Evolutionary conservation across 2,329 filamentous ascomycete genomes (phyloP), one percentile per base, ranked within the genome.

Genomic region (Bisporella sp.): DNA sequence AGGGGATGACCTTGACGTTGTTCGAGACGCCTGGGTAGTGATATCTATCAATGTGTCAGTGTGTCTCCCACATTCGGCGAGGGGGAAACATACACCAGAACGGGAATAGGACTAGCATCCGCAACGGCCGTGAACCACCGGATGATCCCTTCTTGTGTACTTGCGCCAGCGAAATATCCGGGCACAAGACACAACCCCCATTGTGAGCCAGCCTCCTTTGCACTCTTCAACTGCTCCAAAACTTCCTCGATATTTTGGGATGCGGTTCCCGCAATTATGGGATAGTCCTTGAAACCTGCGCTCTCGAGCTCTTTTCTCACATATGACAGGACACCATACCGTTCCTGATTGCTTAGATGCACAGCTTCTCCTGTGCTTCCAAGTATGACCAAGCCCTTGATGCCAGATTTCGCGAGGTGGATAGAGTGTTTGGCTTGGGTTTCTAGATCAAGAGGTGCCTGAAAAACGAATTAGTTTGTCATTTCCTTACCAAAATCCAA

Each of bases 11-110:
- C 58, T 74, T 73, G 59, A 85, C 70, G 59, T 80, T 78, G 70
- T 85, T 86, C 7, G 81, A 82, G 28, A 86, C 82, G 47, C 78
- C 81, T 1, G 82, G 82, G 66, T 84, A 76, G 57, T 76, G 73
- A 59, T 76, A 76, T 41, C 72, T 74, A 31, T 31, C 29, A 31
- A 7, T 9, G 6, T 31, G 8, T 45, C 13, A 45, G 30, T 32
- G 13, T 2, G 42, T 11, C 21, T 21, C 21, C 21, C 21, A 21
- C 21, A 21, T 21, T 21, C 21, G 40, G 42, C 30, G 13, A 31
- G 8, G 31, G 8, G 51, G 35, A 30, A 47, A 41, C 12, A 66
- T 50, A 81, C 75, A 85, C 75, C 59, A 85, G 64, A 40, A 85
- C 73, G 0, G 81, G 80, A 29, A 85, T 70, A 2, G 73, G 74